Evolutionary conservation across 2,329 filamentous ascomycete species (phyloP).

Genomic region (Domatiomyces globalis): DNA sequence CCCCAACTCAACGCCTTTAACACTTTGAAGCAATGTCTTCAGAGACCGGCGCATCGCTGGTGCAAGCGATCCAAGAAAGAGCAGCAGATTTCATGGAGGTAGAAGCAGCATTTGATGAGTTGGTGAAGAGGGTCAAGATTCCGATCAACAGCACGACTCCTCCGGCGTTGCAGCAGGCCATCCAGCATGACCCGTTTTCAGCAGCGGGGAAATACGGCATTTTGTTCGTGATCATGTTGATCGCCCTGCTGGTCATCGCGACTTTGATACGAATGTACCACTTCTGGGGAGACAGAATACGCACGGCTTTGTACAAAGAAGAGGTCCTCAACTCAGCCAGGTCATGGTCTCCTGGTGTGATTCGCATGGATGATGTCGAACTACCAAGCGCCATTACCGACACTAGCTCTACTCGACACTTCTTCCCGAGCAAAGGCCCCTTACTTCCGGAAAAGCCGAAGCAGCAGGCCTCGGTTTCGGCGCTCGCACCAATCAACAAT

Average conservation of each 20-base stretch:
- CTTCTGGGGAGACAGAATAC: conserved; percentile 84
- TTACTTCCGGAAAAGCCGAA: conserved; percentile 43
- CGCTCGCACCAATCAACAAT: conserved; percentile 61
- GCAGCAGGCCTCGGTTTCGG: conserved; percentile 57
- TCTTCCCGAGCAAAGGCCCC: conserved; percentile 55
- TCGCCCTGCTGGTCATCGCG: conserved; percentile 55
- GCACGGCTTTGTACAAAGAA: conserved; percentile 77
- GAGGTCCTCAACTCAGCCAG: conserved; percentile 50
- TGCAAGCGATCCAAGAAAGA: not conserved
- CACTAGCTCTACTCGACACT: conserved; percentile 49
- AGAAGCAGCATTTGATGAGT: conserved; percentile 5
- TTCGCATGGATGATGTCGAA: not conserved
- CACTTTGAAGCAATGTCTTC: not conserved
- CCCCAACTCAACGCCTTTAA: not conserved
- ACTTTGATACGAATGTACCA: conserved; percentile 65
- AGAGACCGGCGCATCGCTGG: not conserved
- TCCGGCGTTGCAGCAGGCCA: conserved; percentile 41
- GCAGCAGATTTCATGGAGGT: not conserved
- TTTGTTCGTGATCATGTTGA: conserved; percentile 77
- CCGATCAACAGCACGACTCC: conserved; percentile 42
- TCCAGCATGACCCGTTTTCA: conserved; percentile 58
- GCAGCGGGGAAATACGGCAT: conserved; percentile 73
- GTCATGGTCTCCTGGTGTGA: conserved; percentile 3
- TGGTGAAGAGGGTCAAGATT: conserved; percentile 41
- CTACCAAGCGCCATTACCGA: conserved; percentile 38